Base-by-base conservation (phyloP, 441 rosid species). In the Mallotus japonicus region DNA sequence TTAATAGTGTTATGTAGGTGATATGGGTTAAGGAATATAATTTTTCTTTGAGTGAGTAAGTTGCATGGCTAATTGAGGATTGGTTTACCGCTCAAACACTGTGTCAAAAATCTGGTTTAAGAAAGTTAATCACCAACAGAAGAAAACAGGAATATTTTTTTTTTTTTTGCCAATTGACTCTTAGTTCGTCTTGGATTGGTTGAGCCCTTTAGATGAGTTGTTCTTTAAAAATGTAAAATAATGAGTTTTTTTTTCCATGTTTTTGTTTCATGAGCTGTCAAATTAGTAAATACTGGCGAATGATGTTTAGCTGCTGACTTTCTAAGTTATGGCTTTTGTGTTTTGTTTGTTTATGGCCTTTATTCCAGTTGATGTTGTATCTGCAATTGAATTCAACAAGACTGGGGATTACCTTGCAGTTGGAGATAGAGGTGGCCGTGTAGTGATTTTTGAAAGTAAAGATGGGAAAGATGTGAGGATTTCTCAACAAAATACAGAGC, bases 361-460 rank as follows among this genome's bases (percentile, higher is more conserved):
- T 28, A 6, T 71, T 75, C 24, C 66, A 85, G 95, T 62, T 79
- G 95, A 88, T 72, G 71, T 76, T 56, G 73, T 90, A 20, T 84
- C 89, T 5, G 80, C 95, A 0, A 75, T 90, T 67, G 87, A 83
- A 74, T 87, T 87, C 64, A 85, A 90, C 53, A 87, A 78, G 80
- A 85, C 68, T 15, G 95, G 95, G n/a, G 83, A 84, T 77, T 80
- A 84, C 81, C 84, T 90, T 4, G 92, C 89, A 11, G 90, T 81
- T 62, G 92, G 91, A 69, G 91, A 90, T 69, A 82, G 78, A 14
- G 90, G 92, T 53, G 95, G 92, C 62, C 92, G 92, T 66, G 79
- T 90, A 60, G 83, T 88, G 6, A 79, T 90, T 49, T 90, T 90
- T 49, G 83, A 87, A 70, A 77, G 86, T 37, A 79, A 75, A 56